These are phyloP conservation scores for Sechiopsis laciniata DNA, from an alignment of 306 rosid genomes.

Conservation along the genomic window DNA sequence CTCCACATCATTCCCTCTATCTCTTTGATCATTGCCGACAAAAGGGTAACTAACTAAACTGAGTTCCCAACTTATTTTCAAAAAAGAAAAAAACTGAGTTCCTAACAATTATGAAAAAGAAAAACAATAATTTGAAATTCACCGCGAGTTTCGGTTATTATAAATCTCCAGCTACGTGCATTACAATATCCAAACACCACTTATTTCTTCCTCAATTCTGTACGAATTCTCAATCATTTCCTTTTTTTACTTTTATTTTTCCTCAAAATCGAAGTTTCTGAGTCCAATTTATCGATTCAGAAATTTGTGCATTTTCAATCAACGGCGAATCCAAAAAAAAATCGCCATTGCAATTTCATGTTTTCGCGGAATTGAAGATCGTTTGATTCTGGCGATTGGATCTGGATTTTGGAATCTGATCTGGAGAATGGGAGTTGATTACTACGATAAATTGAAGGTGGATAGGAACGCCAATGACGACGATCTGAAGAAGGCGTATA, in stretches of 20 bases:
- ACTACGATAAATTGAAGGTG: conserved; percentile 72
- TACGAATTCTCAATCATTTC: neutral
- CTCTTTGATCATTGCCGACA: too few species aligned
- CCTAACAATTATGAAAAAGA: neutral
- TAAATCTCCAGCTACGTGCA: conserved; percentile 2
- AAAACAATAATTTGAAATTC: conserved; percentile 18
- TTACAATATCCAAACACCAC: neutral
- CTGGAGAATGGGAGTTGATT: conserved; percentile 73
- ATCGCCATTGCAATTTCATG: too few species aligned
- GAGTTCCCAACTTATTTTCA: too few species aligned
- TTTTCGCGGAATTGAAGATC: conserved; percentile 9
- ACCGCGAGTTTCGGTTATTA: conserved; percentile 21
- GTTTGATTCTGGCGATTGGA: conserved; percentile 23
- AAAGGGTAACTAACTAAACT: too few species aligned
- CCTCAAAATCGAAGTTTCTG: neutral
- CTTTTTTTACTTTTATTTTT: neutral
- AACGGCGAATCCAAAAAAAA: neutral
- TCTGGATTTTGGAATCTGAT: conserved; percentile 5
- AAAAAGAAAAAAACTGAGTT: too few species aligned
- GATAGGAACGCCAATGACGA: conserved; percentile 66
- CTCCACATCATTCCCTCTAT: too few species aligned
- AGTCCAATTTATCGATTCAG: neutral
- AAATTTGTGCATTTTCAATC: neutral
- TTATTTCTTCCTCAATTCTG: neutral
- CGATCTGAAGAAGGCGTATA: conserved; percentile 80